phyloP scores from a whole-genome alignment of 768 basidiomycete genomes.

The Leccinum longicurvipes region DNA sequence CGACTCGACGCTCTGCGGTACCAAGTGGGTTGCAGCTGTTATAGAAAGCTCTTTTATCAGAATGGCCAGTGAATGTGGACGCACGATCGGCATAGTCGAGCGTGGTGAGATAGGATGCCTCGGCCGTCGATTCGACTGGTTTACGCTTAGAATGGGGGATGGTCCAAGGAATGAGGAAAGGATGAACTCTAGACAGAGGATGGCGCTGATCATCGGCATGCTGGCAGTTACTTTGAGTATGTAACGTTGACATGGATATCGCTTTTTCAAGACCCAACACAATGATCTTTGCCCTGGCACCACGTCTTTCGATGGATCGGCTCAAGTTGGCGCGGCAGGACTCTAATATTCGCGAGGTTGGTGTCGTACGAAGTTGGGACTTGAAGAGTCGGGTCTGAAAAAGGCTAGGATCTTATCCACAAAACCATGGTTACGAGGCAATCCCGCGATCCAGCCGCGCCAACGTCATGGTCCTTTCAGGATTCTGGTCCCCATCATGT shows the following conservation, averaged over 20 bases:
- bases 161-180: conserved; percentile 45
- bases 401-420: too few species aligned
- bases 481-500: too few species aligned
- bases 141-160: conserved; percentile 38
- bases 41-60: conserved; percentile 50
- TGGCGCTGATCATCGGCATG: conserved; percentile 18
- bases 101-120: conserved; percentile 39
- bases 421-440: too few species aligned
- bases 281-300: conserved; percentile 31
- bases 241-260: too few species aligned
- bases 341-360: too few species aligned
- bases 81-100: conserved; percentile 42
- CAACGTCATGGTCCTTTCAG: too few species aligned
- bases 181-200: conserved; percentile 33
- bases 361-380: too few species aligned
- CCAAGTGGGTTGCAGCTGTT: conserved; percentile 41
- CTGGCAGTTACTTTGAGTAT: too few species aligned
- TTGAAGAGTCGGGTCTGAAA: too few species aligned
- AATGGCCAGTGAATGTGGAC: conserved; percentile 49
- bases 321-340: too few species aligned
- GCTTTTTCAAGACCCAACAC: too few species aligned
- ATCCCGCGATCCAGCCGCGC: too few species aligned
- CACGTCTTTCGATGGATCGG: conserved; percentile 51
- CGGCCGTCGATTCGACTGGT: conserved; percentile 57
- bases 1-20: conserved; percentile 34